These are phyloP conservation scores for Magnolia sinica DNA, from an alignment of 164 flowering plant species.

Conservation along the genomic window DNA sequence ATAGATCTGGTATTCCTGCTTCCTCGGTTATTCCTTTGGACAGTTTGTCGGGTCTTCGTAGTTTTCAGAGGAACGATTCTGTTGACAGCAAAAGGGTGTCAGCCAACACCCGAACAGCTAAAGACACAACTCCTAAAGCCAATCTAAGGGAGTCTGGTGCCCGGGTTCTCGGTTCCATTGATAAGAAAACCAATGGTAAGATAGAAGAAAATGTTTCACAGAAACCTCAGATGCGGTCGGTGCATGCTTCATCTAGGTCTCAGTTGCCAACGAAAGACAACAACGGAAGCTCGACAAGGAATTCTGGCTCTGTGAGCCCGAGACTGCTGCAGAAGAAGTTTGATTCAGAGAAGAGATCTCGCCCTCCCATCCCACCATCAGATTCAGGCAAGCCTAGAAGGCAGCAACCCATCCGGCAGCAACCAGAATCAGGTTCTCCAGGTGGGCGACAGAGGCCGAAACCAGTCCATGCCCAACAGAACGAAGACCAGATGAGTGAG, in stretches of 20 bases:
- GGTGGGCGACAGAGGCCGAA: conserved; percentile 51
- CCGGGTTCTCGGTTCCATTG: conserved; percentile 23
- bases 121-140: conserved; percentile 31
- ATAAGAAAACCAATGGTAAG: conserved; percentile 39
- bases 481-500: conserved; percentile 55
- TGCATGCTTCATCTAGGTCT: conserved; percentile 30
- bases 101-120: conserved; percentile 5
- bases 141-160: conserved; percentile 25
- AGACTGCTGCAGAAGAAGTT: conserved; percentile 65
- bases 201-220: conserved; percentile 10
- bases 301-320: conserved; percentile 60
- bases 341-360: conserved; percentile 61
- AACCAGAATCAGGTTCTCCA: conserved; percentile 55
- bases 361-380: conserved; percentile 54
- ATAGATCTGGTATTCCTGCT: conserved; percentile 27
- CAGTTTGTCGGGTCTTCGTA: conserved; percentile 25
- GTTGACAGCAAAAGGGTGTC: neutral
- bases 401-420: conserved; percentile 40
- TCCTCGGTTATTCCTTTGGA: conserved; percentile 14
- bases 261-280: conserved; percentile 37
- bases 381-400: conserved; percentile 59
- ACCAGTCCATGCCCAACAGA: conserved; percentile 28
- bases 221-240: conserved; percentile 18
- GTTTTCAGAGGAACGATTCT: neutral
- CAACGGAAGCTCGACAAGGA: conserved; percentile 46